phyloP scores from a whole-genome alignment of 495 filamentous ascomycete genomes.

The Filosporella fistucella region DNA sequence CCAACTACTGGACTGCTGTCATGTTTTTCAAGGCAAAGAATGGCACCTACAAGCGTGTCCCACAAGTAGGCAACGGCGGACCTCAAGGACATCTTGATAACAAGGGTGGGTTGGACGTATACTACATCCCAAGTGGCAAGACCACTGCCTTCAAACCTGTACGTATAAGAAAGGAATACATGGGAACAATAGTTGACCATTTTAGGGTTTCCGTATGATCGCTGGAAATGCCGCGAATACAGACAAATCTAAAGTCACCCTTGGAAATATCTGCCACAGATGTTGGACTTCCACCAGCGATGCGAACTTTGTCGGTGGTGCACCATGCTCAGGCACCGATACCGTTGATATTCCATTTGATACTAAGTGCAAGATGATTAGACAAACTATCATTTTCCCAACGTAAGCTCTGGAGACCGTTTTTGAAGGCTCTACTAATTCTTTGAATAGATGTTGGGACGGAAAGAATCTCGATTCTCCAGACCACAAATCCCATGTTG shows the following conservation, averaged over 20 bases:
- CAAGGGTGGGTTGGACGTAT: conserved; percentile 51
- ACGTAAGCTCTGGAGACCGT: conserved; percentile 25
- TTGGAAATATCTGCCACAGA: conserved; percentile 49
- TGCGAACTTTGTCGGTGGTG: conserved; percentile 34
- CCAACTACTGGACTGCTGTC: conserved; percentile 57
- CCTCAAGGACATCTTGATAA: conserved; percentile 61
- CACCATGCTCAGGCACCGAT: conserved; percentile 42
- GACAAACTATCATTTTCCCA: conserved; percentile 59
- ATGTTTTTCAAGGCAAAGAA: conserved; percentile 69
- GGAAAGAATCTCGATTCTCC: conserved; percentile 54
- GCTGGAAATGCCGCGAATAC: conserved; percentile 48
- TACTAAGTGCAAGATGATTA: conserved; percentile 49
- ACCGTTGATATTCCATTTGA: conserved; percentile 51
- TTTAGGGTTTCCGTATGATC: conserved; percentile 62
- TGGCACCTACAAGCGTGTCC: conserved; percentile 64
- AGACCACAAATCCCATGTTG: conserved; percentile 51
- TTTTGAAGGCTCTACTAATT: conserved; percentile 7
- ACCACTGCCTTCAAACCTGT: conserved; percentile 52
- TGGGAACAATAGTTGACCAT: conserved; percentile 35
- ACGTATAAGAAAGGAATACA: conserved; percentile 9
- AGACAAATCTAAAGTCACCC: conserved; percentile 38
- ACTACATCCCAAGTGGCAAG: conserved; percentile 40
- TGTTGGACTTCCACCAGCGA: conserved; percentile 46
- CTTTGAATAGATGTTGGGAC: conserved; percentile 62
- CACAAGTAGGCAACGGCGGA: conserved; percentile 55